Percentiles rank a stretch among this genome's conserved stretches.
phyloP scores from a whole-genome alignment of 2,329 filamentous ascomycete genomes.

The Ceratocystis variospora region DNA sequence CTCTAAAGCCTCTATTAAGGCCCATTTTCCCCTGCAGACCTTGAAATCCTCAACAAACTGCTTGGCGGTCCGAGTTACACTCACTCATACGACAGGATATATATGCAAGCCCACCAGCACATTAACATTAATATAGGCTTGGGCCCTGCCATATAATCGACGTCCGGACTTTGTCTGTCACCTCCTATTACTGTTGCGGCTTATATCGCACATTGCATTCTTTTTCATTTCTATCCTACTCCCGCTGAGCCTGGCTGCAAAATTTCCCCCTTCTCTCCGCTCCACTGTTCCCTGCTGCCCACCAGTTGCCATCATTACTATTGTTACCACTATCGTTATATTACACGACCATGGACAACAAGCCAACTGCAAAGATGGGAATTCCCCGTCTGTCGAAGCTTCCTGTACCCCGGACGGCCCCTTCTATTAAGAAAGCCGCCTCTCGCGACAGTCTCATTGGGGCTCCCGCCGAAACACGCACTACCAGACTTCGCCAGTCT shows the following conservation, averaged over 20 bases:
- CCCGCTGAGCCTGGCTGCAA: background rate
- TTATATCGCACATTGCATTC: background rate
- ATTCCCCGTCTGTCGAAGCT: conserved; percentile 19
- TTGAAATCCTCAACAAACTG: conserved; percentile 3
- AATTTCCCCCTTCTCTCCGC: background rate
- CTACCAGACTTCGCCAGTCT: conserved; percentile 17
- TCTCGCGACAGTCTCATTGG: conserved; percentile 18
- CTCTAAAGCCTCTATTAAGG: background rate
- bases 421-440: conserved; percentile 9
- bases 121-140: background rate
- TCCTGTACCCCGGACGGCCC: conserved; percentile 14
- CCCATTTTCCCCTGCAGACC: background rate
- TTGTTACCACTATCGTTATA: background rate
- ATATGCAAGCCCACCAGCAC: background rate
- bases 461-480: conserved; percentile 13
- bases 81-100: background rate
- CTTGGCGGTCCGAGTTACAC: background rate
- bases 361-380: conserved; percentile 13
- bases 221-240: background rate
- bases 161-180: background rate
- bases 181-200: background rate
- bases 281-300: background rate
- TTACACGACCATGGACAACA: conserved; percentile 14
- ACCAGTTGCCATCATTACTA: background rate
- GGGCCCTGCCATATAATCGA: background rate